Evolutionary conservation across 1,139 yeast species (phyloP), one percentile per base, ranked within the genome.

Genomic region (Pichiaceae sp.): DNA sequence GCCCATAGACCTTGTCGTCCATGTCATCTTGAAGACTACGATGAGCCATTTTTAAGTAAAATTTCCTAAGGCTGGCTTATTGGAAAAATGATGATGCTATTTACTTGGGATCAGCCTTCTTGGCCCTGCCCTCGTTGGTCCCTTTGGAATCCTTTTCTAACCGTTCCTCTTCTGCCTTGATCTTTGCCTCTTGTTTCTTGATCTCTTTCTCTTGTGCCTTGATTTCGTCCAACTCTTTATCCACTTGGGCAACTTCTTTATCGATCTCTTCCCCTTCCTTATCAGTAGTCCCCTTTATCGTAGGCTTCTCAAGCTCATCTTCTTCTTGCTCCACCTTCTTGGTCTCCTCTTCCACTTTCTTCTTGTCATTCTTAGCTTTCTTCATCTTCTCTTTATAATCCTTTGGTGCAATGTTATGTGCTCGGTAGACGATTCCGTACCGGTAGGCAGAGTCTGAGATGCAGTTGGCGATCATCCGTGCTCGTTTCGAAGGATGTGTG

Each of bases 1-100:
- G 62, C 55, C 47, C 70, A 33, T 53, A 50, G 5, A 57, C 57
- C 29, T 49, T 53, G 15, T 54, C 53, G 32, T 55, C 60, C 38
- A 53, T 39, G 29, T 53, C 58, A 42, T 53, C 44, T 27, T 54
- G 57, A 23, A 54, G 40, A 14, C 28, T 25, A 6, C 16, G 14
- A 7, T 12, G n/a, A 5, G 28, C 28, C 28, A 25, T 25, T 6
- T 21, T 21, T 21, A n/a, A n/a, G n/a, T n/a, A n/a, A n/a, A n/a
- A n/a, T n/a, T n/a, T n/a, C n/a, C n/a, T n/a, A n/a, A n/a, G n/a
- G n/a, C n/a, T n/a, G n/a, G n/a, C n/a, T n/a, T n/a, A n/a, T n/a
- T n/a, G n/a, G n/a, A n/a, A n/a, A n/a, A n/a, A n/a, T n/a, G n/a
- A n/a, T n/a, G n/a, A n/a, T n/a, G n/a, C n/a, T n/a, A n/a, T n/a